Percentiles rank a stretch among this genome's conserved stretches.
These are phyloP conservation scores for Neurospora pannonica DNA, from an alignment of 495 filamentous ascomycete genomes.

Conservation along the genomic window DNA sequence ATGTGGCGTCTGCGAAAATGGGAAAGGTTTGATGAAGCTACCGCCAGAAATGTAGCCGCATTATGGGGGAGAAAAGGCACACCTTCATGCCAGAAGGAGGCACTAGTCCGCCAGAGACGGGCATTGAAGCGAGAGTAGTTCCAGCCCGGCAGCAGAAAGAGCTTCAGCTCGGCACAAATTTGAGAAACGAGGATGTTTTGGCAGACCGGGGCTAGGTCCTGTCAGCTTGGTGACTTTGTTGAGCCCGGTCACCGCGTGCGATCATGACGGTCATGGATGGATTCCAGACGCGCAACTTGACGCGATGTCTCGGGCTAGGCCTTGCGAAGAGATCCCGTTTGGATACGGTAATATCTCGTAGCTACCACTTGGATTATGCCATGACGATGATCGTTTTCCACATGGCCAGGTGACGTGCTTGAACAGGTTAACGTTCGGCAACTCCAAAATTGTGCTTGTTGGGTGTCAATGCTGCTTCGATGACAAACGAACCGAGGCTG, in stretches of 20 bases:
- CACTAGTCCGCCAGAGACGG: neutral
- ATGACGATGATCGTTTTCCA: neutral
- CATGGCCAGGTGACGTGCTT: constrained; percentile 8
- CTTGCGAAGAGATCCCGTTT: neutral
- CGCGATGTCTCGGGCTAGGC: neutral
- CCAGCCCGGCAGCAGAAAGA: neutral
- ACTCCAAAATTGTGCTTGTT: constrained; percentile 34
- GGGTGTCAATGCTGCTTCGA: constrained; percentile 28
- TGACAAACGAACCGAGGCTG: neutral
- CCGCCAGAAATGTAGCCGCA: neutral
- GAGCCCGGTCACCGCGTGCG: neutral
- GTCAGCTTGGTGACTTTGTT: neutral
- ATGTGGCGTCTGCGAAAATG: neutral
- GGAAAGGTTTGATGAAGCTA: neutral
- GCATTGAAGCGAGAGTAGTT: neutral
- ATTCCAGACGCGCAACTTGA: neutral
- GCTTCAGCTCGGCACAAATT: neutral
- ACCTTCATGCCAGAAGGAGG: neutral
- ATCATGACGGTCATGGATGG: neutral
- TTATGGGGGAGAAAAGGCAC: neutral
- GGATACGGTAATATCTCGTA: neutral
- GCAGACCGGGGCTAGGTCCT: neutral
- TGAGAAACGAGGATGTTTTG: neutral
- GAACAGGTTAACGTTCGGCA: constrained; percentile 18
- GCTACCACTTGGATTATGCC: neutral